phyloP scores from a whole-genome alignment of 1,284 basidiomycete genomes.

The Agaricales sp. region DNA sequence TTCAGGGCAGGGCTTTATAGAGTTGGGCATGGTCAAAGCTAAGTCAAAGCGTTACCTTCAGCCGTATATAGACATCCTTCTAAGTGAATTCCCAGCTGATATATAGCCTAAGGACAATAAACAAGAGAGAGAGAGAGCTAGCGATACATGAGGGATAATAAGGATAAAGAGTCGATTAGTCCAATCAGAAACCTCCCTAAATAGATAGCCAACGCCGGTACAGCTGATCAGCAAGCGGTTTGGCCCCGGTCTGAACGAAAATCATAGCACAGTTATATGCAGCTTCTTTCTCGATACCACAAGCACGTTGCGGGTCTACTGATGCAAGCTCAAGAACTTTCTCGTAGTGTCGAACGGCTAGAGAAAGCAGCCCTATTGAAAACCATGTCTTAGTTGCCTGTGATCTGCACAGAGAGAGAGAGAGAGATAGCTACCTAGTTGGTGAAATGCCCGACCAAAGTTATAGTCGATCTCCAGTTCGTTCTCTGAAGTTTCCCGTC shows the following conservation, averaged over 20 bases:
- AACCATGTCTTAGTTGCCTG: conserved; percentile 3
- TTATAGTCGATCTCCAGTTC: conserved; percentile 83
- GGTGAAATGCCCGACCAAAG: conserved; percentile 85
- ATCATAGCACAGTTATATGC: conserved; percentile 86
- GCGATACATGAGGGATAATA: not conserved
- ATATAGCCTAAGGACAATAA: no score
- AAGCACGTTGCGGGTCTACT: conserved; percentile 16
- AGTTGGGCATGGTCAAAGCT: no score
- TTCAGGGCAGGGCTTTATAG: no score
- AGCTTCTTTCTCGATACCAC: conserved; percentile 57
- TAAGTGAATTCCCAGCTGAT: no score
- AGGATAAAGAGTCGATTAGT: not conserved
- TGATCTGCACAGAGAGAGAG: not conserved
- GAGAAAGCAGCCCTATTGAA: conserved; percentile 58
- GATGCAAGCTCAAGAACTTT: conserved; percentile 57
- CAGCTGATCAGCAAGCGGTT: conserved; percentile 51
- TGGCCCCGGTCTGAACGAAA: conserved; percentile 68
- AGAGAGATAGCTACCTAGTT: conserved; percentile 50
- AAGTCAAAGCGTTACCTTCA: no score
- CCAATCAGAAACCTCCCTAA: conserved; percentile 19
- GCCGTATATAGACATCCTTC: no score
- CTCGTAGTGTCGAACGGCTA: conserved; percentile 81
- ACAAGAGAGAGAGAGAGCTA: not conserved
- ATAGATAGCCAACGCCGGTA: conserved; percentile 64
- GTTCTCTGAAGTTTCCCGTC: conserved; percentile 33